phyloP scores from a whole-genome alignment of 1,284 basidiomycete genomes.

The Rhodotorula sp. region DNA sequence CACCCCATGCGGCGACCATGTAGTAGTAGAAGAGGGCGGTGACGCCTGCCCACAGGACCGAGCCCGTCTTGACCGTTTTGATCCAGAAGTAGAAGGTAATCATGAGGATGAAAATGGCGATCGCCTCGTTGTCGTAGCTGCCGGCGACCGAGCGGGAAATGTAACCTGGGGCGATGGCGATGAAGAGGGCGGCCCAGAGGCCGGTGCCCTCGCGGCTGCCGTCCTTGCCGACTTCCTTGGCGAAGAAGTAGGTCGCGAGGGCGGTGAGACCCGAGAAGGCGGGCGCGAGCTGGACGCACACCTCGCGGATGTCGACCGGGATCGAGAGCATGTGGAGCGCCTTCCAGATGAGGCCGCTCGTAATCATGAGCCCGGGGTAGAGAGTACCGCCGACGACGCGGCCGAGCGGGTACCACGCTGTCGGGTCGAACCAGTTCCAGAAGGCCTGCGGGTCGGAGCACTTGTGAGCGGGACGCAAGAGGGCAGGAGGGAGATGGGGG shows the following conservation, averaged over 20 bases:
- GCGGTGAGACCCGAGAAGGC: conserved; percentile 96
- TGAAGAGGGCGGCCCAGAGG: conserved; percentile 95
- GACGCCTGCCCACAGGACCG: conserved; percentile 83
- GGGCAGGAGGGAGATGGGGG: too few relatives aligned
- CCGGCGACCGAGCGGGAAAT: conserved; percentile 99
- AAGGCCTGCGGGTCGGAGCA: conserved; percentile 68
- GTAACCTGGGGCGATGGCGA: conserved; percentile 95
- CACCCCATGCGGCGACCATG: conserved; percentile 99
- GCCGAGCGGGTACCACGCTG: conserved; percentile 87
- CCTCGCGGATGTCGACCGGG: conserved; percentile 95
- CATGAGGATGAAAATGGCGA: conserved; percentile 99
- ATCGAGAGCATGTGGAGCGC: conserved; percentile 83
- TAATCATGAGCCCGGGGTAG: conserved; percentile 97
- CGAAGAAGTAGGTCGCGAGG: conserved; percentile 64
- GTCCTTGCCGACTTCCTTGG: conserved; percentile 73
- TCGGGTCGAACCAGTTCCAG: conserved; percentile 99
- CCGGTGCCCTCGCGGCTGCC: conserved; percentile 73
- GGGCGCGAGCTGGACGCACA: conserved; percentile 95
- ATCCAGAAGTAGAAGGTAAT: conserved; percentile 99
- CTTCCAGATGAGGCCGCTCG: conserved; percentile 94
- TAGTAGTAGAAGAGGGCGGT: conserved; percentile 98
- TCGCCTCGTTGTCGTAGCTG: conserved; percentile 99
- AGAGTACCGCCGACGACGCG: conserved; percentile 97
- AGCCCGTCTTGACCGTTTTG: conserved; percentile 91
- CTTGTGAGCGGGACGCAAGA: conserved; percentile 1